Evolutionary conservation across 2,329 filamentous ascomycete genomes (phyloP).

Genomic region (Alternaria ventricosa): DNA sequence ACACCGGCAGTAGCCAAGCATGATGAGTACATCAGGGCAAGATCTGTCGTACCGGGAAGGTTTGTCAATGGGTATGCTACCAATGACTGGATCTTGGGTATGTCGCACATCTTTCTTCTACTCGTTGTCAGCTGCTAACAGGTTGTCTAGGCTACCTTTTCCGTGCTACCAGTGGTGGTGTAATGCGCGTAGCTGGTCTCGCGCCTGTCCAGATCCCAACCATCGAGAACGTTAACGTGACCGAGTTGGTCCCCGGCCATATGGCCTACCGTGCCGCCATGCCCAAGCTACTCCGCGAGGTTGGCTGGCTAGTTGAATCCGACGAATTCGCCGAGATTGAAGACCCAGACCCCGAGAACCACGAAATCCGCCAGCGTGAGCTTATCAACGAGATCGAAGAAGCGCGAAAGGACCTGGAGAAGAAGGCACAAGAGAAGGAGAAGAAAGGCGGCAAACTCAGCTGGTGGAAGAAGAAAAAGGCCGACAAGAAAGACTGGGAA

Average conservation of each 20-base stretch:
- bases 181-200: slow-evolving; percentile 85
- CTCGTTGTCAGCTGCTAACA: slow-evolving; percentile 13
- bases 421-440: slow-evolving; percentile 65
- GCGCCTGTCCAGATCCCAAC: slow-evolving; percentile 79
- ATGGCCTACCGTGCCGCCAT: slow-evolving; percentile 97
- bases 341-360: slow-evolving; percentile 94
- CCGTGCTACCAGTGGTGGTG: slow-evolving; percentile 89
- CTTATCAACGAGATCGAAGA: slow-evolving; percentile 97
- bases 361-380: slow-evolving; percentile 84
- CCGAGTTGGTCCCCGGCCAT: slow-evolving; percentile 83
- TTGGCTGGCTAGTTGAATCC: slow-evolving; percentile 88
- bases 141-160: slow-evolving; percentile 74
- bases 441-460: slow-evolving; percentile 66
- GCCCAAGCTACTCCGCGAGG: slow-evolving; percentile 83
- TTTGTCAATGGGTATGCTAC: slow-evolving; percentile 94
- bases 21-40: slow-evolving; percentile 83
- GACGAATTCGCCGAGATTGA: slow-evolving; percentile 97
- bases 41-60: slow-evolving; percentile 85
- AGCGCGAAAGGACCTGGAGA: slow-evolving; percentile 84
- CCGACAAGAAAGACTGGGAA: slow-evolving; percentile 89
- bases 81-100: slow-evolving; percentile 94
- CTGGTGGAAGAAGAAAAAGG: slow-evolving; percentile 83
- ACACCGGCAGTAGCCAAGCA: slow-evolving; percentile 89
- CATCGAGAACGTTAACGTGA: slow-evolving; percentile 89
- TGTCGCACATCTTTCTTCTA: slow-evolving; percentile 7